Evolutionary conservation across 2,329 filamentous ascomycete genomes (phyloP).

Genomic region (Stemphylium lycopersici): DNA sequence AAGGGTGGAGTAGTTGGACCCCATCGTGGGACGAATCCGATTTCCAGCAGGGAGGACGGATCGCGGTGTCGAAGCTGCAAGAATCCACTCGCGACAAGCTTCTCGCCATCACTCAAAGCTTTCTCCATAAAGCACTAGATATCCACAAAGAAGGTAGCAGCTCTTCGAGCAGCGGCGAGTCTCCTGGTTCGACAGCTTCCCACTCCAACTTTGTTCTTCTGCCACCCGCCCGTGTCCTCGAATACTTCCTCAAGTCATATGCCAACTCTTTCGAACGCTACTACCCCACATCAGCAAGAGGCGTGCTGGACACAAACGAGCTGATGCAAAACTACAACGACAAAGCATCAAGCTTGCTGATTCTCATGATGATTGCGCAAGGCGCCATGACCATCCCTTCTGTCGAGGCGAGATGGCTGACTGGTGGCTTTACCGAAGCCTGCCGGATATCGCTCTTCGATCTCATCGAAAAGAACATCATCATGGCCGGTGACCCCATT

Average conservation of each 20-base stretch:
- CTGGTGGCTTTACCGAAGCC: constrained; percentile 71
- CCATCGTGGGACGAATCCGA: constrained; percentile 58
- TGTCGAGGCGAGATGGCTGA: constrained; percentile 68
- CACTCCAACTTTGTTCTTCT: constrained; percentile 68
- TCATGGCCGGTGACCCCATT: constrained; percentile 69
- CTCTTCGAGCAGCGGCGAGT: constrained; percentile 51
- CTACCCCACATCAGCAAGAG: constrained; percentile 66
- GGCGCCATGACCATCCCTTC: constrained; percentile 71
- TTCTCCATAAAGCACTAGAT: constrained; percentile 72
- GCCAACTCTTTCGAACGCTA: constrained; percentile 70
- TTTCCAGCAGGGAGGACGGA: constrained; percentile 53
- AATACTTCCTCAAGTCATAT: constrained; percentile 71
- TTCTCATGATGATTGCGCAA: constrained; percentile 75
- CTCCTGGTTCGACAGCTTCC: constrained; percentile 55
- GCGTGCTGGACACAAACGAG: constrained; percentile 69
- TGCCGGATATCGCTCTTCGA: constrained; percentile 76
- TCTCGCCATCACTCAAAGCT: constrained; percentile 73
- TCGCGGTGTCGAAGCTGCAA: constrained; percentile 57
- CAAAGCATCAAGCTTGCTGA: constrained; percentile 68
- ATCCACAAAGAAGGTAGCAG: constrained; percentile 64
- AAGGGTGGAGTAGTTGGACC: constrained; percentile 59
- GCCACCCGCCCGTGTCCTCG: constrained; percentile 69
- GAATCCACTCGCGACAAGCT: constrained; percentile 69
- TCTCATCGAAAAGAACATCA: constrained; percentile 73
- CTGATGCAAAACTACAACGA: constrained; percentile 67